These are phyloP conservation scores for Hyaloperonospora arabidopsidis DNA, from an alignment of 352 stramenopile genomes.

Conservation along the genomic window DNA sequence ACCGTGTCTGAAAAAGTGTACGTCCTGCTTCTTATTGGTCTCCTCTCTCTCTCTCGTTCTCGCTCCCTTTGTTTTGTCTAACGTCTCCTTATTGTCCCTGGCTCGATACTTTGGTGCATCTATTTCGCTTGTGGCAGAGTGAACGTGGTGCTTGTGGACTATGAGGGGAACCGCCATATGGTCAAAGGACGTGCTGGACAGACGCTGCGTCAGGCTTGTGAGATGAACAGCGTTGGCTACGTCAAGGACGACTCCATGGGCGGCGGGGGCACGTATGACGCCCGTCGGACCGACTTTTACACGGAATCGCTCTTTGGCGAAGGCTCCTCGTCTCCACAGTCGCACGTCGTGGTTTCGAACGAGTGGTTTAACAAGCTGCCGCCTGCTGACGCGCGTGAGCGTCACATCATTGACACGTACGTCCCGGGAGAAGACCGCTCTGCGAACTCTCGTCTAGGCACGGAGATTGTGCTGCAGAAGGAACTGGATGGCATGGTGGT, in stretches of 20 bases:
- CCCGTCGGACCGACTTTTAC: constrained; percentile 67
- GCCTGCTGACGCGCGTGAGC: constrained; percentile 57
- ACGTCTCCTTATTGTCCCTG: not conserved
- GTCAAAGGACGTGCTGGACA: constrained; percentile 73
- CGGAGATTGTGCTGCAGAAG: constrained; percentile 82
- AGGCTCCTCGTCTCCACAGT: constrained; percentile 70
- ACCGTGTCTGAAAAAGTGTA: constrained; percentile 61
- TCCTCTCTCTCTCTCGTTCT: constrained; percentile 13
- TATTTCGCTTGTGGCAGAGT: constrained; percentile 36
- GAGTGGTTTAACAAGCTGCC: constrained; percentile 81
- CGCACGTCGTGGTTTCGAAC: constrained; percentile 83
- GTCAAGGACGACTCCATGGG: constrained; percentile 84
- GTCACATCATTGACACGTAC: constrained; percentile 70
- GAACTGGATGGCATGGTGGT: constrained; percentile 83
- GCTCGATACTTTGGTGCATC: too few relatives aligned
- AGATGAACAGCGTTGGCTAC: constrained; percentile 63
- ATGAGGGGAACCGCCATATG: constrained; percentile 80
- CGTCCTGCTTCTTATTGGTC: constrained; percentile 10
- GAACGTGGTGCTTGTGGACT: constrained; percentile 83
- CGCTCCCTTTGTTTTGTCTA: not conserved
- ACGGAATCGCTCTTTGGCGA: constrained; percentile 86
- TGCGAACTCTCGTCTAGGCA: constrained; percentile 75
- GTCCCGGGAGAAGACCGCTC: constrained; percentile 75
- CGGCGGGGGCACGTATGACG: constrained; percentile 62
- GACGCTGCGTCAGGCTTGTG: constrained; percentile 75